Evolutionary conservation across 148 eudicot genomes (phyloP).

Genomic region (Silene latifolia): DNA sequence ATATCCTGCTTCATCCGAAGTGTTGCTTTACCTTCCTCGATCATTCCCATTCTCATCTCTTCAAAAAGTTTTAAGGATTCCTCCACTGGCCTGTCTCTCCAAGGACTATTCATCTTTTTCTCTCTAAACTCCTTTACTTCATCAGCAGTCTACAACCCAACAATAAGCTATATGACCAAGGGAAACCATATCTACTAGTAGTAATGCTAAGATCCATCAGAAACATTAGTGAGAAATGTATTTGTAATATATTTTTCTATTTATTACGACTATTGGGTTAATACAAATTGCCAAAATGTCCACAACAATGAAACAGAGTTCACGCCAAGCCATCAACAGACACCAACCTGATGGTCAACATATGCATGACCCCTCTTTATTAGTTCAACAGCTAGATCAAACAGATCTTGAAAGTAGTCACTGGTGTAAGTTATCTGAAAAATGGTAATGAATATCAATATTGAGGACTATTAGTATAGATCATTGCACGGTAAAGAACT

Average conservation of each 20-base stretch:
- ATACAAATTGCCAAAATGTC: not conserved
- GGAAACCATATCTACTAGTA: not conserved
- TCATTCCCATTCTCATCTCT: slow-evolving; percentile 83
- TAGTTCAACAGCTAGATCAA: slow-evolving; percentile 86
- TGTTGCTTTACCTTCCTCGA: slow-evolving; percentile 99
- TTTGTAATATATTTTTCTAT: too few species aligned
- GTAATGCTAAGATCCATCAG: too few species aligned
- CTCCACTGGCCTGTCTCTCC: slow-evolving; percentile 87
- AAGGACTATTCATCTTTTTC: slow-evolving; percentile 92
- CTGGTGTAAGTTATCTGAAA: slow-evolving; percentile 87
- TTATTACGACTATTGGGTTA: not conserved
- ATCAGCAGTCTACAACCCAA: slow-evolving; percentile 58
- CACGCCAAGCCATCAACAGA: too few species aligned
- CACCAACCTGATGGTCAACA: slow-evolving; percentile 88
- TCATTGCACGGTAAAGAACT: not conserved
- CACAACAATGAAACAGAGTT: not conserved
- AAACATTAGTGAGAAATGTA: too few species aligned
- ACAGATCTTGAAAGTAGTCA: slow-evolving; percentile 86
- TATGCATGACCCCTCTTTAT: slow-evolving; percentile 85
- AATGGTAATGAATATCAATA: not conserved
- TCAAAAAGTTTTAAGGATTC: slow-evolving; percentile 78
- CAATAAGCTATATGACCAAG: slow-evolving; percentile 2
- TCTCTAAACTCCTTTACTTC: slow-evolving; percentile 87
- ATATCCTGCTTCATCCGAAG: slow-evolving; percentile 97
- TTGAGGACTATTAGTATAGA: not conserved